Evolutionary conservation across 257 asterid genomes (phyloP).

Genomic region (Solanum infundibuliforme): DNA sequence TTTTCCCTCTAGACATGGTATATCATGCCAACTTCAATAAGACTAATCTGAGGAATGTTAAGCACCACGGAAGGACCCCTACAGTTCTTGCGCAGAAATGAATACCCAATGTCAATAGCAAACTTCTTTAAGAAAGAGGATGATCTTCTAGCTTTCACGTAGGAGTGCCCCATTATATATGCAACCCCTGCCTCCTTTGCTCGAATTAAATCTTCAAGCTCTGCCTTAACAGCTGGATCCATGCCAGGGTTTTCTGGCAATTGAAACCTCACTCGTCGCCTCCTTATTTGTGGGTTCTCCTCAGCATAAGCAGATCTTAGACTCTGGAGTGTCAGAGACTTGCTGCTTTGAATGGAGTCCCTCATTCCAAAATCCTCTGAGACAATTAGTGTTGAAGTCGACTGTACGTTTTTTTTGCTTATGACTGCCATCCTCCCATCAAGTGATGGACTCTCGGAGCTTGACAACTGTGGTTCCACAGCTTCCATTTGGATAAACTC

Average conservation of each 20-base stretch:
- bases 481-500: constrained; percentile 25
- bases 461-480: background rate
- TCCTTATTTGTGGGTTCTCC: background rate
- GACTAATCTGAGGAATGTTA: constrained; percentile 23
- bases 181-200: constrained; percentile 37
- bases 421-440: constrained; percentile 6
- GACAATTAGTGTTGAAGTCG: background rate
- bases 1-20: constrained; percentile 11
- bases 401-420: constrained; percentile 4
- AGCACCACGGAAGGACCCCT: constrained; percentile 23
- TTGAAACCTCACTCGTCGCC: background rate
- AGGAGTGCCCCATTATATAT: constrained; percentile 29
- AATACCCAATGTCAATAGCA: constrained; percentile 20
- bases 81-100: constrained; percentile 27
- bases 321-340: constrained; percentile 2
- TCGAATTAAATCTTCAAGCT: constrained; percentile 8
- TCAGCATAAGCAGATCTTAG: background rate
- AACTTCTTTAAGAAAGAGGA: constrained; percentile 24
- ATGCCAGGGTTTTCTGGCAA: background rate
- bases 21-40: constrained; percentile 35
- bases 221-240: constrained; percentile 10
- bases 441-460: background rate
- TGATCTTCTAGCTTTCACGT: constrained; percentile 21
- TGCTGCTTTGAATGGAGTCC: background rate
- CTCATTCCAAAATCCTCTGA: background rate